Base-by-base conservation (phyloP, 768 basidiomycete genomes). In the Tylopilus subfusipes region DNA sequence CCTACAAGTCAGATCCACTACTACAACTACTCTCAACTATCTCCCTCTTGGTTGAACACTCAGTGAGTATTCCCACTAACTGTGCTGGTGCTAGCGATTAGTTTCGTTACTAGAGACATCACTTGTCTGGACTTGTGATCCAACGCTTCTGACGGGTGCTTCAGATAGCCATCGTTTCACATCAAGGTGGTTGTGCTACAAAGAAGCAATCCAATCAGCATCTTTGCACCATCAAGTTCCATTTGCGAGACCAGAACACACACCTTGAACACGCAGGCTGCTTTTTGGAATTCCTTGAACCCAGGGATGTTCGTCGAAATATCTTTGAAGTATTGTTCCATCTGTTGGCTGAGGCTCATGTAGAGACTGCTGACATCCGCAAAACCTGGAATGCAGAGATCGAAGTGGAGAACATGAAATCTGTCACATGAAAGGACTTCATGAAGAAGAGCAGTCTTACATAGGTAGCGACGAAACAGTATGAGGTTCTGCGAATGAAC, bases 91-190 rank as follows among this genome's bases (percentile, higher is more conserved):
- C n/a, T n/a, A n/a, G n/a, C n/a, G n/a, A n/a, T n/a, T n/a, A n/a
- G 71, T 61, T 93, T 90, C 88, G 93, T 90, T 14, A 93, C 88
- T 78, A 9, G 90, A 88, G 38, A 93, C 75, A 61, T 93, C 91
- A 61, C 88, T 86, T 3, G 90, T 88, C 68, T 80, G 83, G 53
- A 93, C 78, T 51, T 72, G 74, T 40, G 76, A 74, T 45, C 76
- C 78, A 0, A 75, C 69, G 27, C 74, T 76, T 10, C n/a, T n/a
- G n/a, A n/a, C n/a, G n/a, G n/a, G n/a, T n/a, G n/a, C n/a, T n/a
- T n/a, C n/a, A n/a, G n/a, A 64, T n/a, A 83, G 65, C 36, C 87
- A 78, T 44, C 82, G 81, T 67, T 89, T 85, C 16, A 92, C 82
- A 44, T 76, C 83, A 14, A 86, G 67, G n/a, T 90, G 83, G 63